Base-by-base conservation (phyloP, 2,329 filamentous ascomycete genomes). In the Calonectria ilicicola region DNA sequence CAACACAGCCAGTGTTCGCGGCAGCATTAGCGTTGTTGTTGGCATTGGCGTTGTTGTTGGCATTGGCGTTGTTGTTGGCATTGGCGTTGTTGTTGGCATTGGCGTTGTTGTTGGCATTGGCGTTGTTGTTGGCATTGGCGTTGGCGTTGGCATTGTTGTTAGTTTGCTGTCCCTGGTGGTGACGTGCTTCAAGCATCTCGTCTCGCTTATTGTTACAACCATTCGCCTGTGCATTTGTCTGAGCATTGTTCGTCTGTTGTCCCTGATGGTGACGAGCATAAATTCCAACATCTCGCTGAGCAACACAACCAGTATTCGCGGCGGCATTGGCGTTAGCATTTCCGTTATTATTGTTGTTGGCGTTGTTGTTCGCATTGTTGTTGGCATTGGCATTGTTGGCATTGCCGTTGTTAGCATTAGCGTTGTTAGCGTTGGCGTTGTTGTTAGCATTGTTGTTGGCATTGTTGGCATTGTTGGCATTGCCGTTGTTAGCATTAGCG, bases 251-350 rank as follows among this genome's bases (percentile, higher is more conserved):
- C 8, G 42, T 40, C 17, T 70, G 23, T 2, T 42, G 21, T 5
- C 68, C 68, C 21, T 70, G 68, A n/a, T 70, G 62, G n/a, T 70
- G 68, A 14, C 64, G 32, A 17, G 35, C 64, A 4, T 66, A 19
- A 2, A 66, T 14, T 17, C n/a, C 46, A 14, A 29, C 19, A 26
- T 53, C 64, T 44, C 64, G 5, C 23, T 66, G 47, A 26, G 46
- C 35, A 23, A 51, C 49, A 26, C 63, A 65, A 8, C 63, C 63
- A 42, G 14, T 42, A 19, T 51, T 49, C 15, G 64, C 26, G 40
- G 21, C 26, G 7, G 62, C 62, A 12, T 42, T 64, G 19, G 60
- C 38, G 8, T 64, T 64, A 9, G 7, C 29, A 51, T 65, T 46
- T 8, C 29, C 42, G 12, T 51, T 69, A 10, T 32, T 51, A 14